These are phyloP conservation scores for Penicillium oxalicum DNA, from an alignment of 2,329 filamentous ascomycete genomes.

Conservation along the genomic window DNA sequence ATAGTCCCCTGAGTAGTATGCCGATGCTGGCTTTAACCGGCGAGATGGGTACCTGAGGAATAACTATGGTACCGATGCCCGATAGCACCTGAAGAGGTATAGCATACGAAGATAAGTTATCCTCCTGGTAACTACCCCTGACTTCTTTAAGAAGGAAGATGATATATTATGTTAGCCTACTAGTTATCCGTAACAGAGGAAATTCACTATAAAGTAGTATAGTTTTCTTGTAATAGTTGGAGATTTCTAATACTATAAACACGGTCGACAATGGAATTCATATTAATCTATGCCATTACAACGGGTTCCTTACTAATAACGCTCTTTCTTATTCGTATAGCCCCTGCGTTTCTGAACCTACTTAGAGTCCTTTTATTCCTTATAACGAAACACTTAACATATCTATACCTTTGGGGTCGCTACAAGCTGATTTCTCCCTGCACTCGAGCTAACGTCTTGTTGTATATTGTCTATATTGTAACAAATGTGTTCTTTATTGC, in stretches of 20 bases:
- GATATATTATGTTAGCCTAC: neutral
- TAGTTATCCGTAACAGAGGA: neutral
- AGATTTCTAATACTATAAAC: constrained; percentile 1
- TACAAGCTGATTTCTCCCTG: constrained; percentile 8
- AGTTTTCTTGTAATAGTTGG: neutral
- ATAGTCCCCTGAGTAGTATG: neutral
- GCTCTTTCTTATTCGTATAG: constrained; percentile 6
- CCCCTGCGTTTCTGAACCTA: constrained; percentile 4
- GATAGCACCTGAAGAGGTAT: neutral
- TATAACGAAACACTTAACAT: constrained; percentile 7
- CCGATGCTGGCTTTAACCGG: constrained; percentile 3
- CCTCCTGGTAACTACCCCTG: neutral
- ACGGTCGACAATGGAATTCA: constrained; percentile 4
- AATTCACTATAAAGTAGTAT: no score
- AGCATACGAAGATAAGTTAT: neutral
- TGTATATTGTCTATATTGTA: constrained; percentile 3
- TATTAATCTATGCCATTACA: constrained; percentile 7
- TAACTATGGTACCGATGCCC: neutral
- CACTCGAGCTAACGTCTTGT: constrained; percentile 8
- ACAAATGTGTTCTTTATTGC: constrained; percentile 8
- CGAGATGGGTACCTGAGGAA: constrained; percentile 1
- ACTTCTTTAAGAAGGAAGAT: no score
- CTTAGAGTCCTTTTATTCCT: constrained; percentile 4
- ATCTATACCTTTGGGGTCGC: constrained; percentile 8
- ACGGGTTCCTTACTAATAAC: constrained; percentile 1